Evolutionary conservation across 148 eudicot genomes (phyloP).

Genomic region (Hydrangea macrophylla): DNA sequence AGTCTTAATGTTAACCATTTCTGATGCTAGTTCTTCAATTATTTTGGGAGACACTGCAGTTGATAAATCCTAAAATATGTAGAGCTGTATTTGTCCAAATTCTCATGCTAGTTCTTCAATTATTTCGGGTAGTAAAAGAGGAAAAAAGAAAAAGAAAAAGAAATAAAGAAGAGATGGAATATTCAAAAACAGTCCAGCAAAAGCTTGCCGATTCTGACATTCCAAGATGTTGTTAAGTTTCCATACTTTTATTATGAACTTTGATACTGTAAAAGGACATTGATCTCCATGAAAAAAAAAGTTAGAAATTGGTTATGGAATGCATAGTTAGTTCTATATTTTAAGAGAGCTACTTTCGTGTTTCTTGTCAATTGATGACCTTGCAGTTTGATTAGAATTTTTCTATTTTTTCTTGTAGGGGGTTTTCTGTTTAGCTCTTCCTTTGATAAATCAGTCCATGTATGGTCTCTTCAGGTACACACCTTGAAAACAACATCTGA

Average conservation of each 20-base stretch:
- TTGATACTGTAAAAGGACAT: no score
- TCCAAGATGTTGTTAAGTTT: not conserved
- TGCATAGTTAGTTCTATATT: no score
- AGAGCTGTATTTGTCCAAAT: not conserved
- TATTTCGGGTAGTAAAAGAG: no score
- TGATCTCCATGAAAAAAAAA: no score
- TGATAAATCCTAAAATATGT: not conserved
- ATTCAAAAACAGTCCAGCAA: no score
- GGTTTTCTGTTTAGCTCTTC: constrained; percentile 89
- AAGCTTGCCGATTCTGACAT: not conserved
- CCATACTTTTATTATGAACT: no score
- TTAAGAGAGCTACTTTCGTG: not conserved
- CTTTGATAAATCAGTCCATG: constrained; percentile 67
- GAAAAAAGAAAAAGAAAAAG: no score
- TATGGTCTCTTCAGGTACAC: constrained; percentile 89
- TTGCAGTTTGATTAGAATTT: constrained; percentile 15
- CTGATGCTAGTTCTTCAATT: not conserved
- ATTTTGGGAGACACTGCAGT: not conserved
- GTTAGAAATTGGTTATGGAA: no score
- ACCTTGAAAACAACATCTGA: constrained; percentile 8
- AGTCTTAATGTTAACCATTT: not conserved
- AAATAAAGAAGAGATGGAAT: no score
- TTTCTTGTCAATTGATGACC: constrained; percentile 2
- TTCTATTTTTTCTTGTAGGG: constrained; percentile 45
- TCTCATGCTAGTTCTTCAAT: no score